A percentile compares a stretch with the other conserved stretches of the same genome.
Evolutionary conservation across 306 rosid species (phyloP).

Genomic region (Cucurbita ficifolia): DNA sequence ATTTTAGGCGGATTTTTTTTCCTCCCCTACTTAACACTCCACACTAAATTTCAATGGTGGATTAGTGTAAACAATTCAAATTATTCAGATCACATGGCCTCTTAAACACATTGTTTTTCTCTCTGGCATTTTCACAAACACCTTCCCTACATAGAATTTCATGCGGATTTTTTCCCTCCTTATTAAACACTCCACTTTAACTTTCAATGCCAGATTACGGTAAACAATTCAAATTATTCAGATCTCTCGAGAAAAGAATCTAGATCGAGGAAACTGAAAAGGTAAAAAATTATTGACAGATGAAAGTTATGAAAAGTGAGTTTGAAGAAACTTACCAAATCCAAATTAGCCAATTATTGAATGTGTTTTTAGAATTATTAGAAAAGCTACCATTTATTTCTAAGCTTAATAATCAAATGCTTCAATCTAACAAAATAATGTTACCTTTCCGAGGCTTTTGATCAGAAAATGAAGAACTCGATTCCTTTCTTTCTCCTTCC

Average conservation of each 20-base stretch:
- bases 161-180: background rate
- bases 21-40: too few relatives aligned
- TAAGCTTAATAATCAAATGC: background rate
- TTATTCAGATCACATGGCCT: background rate
- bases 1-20: background rate
- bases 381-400: background rate
- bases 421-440: background rate
- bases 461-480: background rate
- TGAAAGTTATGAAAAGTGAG: background rate
- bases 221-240: background rate
- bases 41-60: background rate
- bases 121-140: constrained; percentile 1
- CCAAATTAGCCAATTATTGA: background rate
- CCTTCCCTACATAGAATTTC: background rate
- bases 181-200: background rate
- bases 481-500: background rate
- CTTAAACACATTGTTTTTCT: background rate
- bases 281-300: background rate
- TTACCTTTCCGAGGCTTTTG: background rate
- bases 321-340: background rate
- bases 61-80: background rate
- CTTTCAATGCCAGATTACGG: background rate
- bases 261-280: too few relatives aligned
- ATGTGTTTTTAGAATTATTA: background rate
- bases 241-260: background rate